Evolutionary conservation across 108 stramenopile species (phyloP), one percentile per base, ranked within the genome.

Genomic region (Seminavis robusta): DNA sequence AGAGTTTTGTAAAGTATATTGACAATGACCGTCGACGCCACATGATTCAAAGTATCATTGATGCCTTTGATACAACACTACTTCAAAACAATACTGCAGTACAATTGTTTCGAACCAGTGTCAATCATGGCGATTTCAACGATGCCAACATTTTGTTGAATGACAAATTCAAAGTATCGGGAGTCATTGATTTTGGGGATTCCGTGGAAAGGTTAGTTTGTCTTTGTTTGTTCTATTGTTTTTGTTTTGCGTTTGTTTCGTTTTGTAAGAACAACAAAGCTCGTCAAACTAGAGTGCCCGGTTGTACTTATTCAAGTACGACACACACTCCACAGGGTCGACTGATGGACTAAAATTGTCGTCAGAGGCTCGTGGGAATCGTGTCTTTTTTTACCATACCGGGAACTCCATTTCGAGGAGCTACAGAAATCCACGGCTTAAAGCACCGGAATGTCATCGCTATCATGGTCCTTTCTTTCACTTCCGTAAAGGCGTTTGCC

Each of bases 121-220:
- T 81, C 16, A 69, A 73, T 29, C 81, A 81, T 33, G 74, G 77
- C 34, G 94, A 95, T 56, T 95, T 81, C 51, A 95, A 92, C 61
- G 94, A 95, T 73, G 94, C 84, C 23, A 95, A 95, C 52, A 77
- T 94, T 34, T 61, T 95, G 9, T 41, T 90, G 15, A 72, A 78
- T 56, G 70, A 78, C 0, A 52, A 76, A 21, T 72, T 62, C 11
- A 46, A 55, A 31, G 72, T 91, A 11, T 63, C 84, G 29, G 93
- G 93, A 9, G 88, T 86, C 0, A 91, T 94, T 62, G 93, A 94
- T 65, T 94, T 91, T 76, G 93, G 93, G 11, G 93, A 94, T 73
- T 74, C 84, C 47, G 78, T 88, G 7, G 59, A 82, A 59, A 94
- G 84, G 90, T 91, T 73, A 57, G 94, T 57, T 20, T 48, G 3